Base-by-base conservation (phyloP, 768 basidiomycete species). In the Boletus barrowsii region DNA sequence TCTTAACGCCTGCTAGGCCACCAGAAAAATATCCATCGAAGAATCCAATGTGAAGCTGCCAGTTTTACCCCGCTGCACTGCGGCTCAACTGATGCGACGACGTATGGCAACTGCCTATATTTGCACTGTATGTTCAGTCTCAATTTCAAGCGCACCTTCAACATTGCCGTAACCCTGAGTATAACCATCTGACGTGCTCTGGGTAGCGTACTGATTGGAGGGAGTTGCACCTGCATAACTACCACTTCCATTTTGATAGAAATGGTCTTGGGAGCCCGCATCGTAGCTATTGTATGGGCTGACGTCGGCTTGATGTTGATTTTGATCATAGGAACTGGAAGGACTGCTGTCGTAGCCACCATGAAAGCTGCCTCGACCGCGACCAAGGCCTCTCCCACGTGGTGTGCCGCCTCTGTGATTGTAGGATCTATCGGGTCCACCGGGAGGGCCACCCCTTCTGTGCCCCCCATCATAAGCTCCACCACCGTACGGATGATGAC, bases 121-220 rank as follows among this genome's bases (percentile, higher is more conserved):
- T 76, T 68, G 71, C 73, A 65, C 69, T 69, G 69, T 53, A 66
- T 65, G 63, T 70, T 80, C 70, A 83, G 77, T 82, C 81, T 84
- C 74, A 84, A 83, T 72, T 66, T 81, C 78, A 75, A 86, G 88
- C 90, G 89, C 82, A 93, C 90, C 90, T 92, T 91, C 89, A 76
- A 74, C 76, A 62, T 70, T 80, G 74, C 80, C 82, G 72, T 81
- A 87, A 59, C 76, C 84, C 74, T 87, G 84, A 70, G 77, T 58
- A 57, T 70, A 78, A 51, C 79, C 80, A 56, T 76, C 73, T 68
- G 79, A 71, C 59, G 75, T 67, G 59, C 54, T 63, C 70, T 78
- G 70, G 64, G 73, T 62, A 65, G 73, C 75, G 73, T 80, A 84
- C 68, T 83, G 78, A 66, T 76, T 71, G 61, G 83, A 71, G 53